These are phyloP conservation scores for Tolypocladium nubicola DNA, from an alignment of 2,329 filamentous ascomycete species.

Conservation along the genomic window DNA sequence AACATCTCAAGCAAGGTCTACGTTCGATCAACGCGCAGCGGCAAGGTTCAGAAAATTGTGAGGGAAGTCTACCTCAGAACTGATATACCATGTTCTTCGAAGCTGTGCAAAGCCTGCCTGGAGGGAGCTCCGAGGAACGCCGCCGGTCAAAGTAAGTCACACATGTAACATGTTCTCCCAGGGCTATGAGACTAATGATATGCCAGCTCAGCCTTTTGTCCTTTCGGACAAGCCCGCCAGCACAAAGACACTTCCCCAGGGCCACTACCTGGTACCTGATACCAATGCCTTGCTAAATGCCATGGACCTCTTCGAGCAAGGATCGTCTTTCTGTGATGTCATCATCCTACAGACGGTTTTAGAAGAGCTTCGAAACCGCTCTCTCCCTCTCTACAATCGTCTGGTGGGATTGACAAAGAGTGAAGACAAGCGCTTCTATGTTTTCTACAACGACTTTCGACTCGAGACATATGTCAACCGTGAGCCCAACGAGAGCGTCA, in stretches of 20 bases:
- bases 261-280: constrained; percentile 91
- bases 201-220: constrained; percentile 65
- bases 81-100: constrained; percentile 95
- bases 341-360: constrained; percentile 91
- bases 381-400: constrained; percentile 88
- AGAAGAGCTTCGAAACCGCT: constrained; percentile 90
- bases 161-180: neutral
- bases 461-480: constrained; percentile 79
- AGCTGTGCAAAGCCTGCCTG: constrained; percentile 69
- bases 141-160: constrained; percentile 55
- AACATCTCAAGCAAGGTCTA: constrained; percentile 94
- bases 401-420: constrained; percentile 85
- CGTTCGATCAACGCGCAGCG: constrained; percentile 85
- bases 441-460: constrained; percentile 98
- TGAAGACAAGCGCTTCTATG: constrained; percentile 93
- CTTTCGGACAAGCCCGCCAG: constrained; percentile 82
- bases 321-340: constrained; percentile 90
- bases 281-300: constrained; percentile 92
- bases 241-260: constrained; percentile 70
- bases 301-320: constrained; percentile 95
- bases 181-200: constrained; percentile 2
- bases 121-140: constrained; percentile 69
- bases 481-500: constrained; percentile 73
- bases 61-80: constrained; percentile 90
- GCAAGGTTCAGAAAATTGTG: constrained; percentile 98